Evolutionary conservation across 2,329 filamentous ascomycete genomes (phyloP), one percentile per base, ranked within the genome.

Genomic region (Pseudogymnoascus pannorum): DNA sequence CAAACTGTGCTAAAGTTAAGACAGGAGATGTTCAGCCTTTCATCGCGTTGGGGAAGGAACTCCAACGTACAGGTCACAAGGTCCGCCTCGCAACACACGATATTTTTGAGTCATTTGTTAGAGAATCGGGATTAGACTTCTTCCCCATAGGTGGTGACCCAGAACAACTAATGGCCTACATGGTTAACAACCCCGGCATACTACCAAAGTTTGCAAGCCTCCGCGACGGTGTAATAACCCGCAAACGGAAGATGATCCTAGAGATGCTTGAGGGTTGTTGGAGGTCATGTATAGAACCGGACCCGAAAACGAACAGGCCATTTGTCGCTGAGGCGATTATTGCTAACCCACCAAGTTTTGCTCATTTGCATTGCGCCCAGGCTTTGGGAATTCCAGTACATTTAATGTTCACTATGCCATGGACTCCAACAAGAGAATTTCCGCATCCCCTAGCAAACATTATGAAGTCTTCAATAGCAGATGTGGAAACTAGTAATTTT

Each of bases 131-230:
- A 0, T 72, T 85, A 1, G 83, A 86, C 57, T 86, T 85, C 69
- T 86, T 84, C 70, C 77, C 75, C 42, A 78, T 86, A 12, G 83
- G 83, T 16, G 88, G 87, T 1, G 86, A 91, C 69, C 88, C 88
- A 0, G 81, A 84, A 2, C 81, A 88, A 67, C 76, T 91, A 36
- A 91, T 91, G 88, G 89, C 90, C 2, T 84, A 83, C 67, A 84
- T 85, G 81, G 81, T 84, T 31, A 83, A 83, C 69, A 84, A 84
- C 20, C 75, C 75, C 0, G 73, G 75, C 0, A 63, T 77, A 7
- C 58, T 77, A n/a, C 75, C 75, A 1, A 72, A 65, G 42, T 67
- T 71, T 14, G 66, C 72, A 54, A 76, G 72, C 35, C 63, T 76
- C 18, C 71, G 65, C 31, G 74, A 66, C 1, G 75, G 75, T 5